Base-by-base conservation (phyloP, 768 basidiomycete species). In the Tephrocybe sp. region DNA sequence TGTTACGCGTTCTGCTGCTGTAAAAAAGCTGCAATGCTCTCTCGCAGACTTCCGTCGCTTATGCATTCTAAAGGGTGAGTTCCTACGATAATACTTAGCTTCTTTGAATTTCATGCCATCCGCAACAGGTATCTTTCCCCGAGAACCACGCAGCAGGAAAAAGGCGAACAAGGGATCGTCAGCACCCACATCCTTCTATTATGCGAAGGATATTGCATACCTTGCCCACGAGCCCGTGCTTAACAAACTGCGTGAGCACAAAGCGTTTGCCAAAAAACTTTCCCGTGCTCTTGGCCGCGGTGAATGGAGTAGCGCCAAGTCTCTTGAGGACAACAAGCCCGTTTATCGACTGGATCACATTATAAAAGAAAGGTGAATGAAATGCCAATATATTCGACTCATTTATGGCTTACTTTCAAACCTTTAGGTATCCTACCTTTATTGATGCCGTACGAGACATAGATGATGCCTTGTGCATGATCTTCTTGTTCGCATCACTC, bases 81-180 rank as follows among this genome's bases (percentile, higher is more conserved):
- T 34, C 19, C 39, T 53, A 30, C 23, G 50, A 39, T 51, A 17
- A 39, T 31, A n/a, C 36, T 31, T 12, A 35, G 9, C 40, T 31
- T 19, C 14, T 34, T 54, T 52, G 22, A n/a, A 34, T 44, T 32
- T n/a, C 45, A 38, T 64, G 31, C 46, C 40, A 14, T 47, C 19
- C 39, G 45, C 35, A 45, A 11, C 51, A 98, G 95, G 96, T 11
- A 96, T 99, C 62, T 98, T 96, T 67, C 97, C 97, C 56, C 90
- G 96, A 48, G 97, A 99, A 68, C 97, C 97, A 20, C 83, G 84
- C 40, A 85, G 82, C 70, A 84, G 83, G 60, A 99, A 98, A 68
- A 83, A 84, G 56, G 97, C 96, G 33, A 98, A 98, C 74, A 98
- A 97, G 68, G 97, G 96, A 1, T 96, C 92, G 3, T 93, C 94